Base-by-base conservation (phyloP, 1,139 yeast species). In the Pichia cactophila region DNA sequence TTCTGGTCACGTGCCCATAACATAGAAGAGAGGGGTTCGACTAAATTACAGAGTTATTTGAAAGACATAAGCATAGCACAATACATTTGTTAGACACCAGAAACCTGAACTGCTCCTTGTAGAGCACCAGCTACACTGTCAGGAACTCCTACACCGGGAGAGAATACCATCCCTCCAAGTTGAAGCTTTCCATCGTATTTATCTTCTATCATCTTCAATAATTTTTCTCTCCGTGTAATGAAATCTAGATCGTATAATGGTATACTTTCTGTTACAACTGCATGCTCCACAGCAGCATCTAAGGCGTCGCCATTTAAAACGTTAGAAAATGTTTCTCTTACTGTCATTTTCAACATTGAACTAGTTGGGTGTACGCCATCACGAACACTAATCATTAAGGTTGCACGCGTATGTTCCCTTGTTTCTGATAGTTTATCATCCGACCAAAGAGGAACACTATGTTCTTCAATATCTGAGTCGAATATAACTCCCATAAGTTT, bases 121-220 rank as follows among this genome's bases (percentile, higher is more conserved):
- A 85, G 72, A 8, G 86, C 77, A 59, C 81, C 80, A 39, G 77
- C 66, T 1, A 87, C 84, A 57, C 92, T 85, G 65, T 89, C 96
- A 1, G 96, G 96, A 0, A 90, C 90, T 0, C 97, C 97, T 2
- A 87, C 80, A 0, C 96, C 95, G 42, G 76, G 77, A 12, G 89
- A 87, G 64, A 84, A 83, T 2, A 88, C 79, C 79, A 85, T 86
- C 0, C 97, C 97, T 26, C 94, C 89, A 10, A 86, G 61, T 1
- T 0, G 95, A 96, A 26, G 10, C 6, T 26, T 35, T 4, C 41
- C 45, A 2, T 35, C 37, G 17, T 31, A 48, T 5, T 7, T 4
- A 3, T 42, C 7, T 4, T n/a, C n/a, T 9, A 44, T 26, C 5
- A 8, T n/a, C 14, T 26, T 10, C n/a, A 12, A 11, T 3, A 31